phyloP scores from a whole-genome alignment of 345 rosid species.

The Eucalyptus fibrosa region DNA sequence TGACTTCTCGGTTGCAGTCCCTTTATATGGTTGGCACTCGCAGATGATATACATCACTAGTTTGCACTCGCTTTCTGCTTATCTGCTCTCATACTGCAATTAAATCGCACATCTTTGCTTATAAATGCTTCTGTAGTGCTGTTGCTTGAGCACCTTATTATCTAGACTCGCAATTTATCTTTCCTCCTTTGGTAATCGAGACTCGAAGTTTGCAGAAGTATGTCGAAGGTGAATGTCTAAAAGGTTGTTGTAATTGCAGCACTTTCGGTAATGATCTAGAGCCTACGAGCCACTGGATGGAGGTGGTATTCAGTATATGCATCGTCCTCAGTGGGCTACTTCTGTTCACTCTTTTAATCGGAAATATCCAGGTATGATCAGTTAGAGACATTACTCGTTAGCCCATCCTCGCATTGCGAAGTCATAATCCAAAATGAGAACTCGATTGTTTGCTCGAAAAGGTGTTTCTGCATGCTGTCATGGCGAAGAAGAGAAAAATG shows the following conservation, averaged over 20 bases:
- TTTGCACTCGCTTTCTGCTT: neutral
- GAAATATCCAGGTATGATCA: constrained; percentile 67
- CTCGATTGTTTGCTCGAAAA: neutral
- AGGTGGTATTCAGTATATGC: constrained; percentile 67
- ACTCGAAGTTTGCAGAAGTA: neutral
- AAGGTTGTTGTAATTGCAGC: constrained; percentile 13
- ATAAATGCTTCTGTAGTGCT: neutral
- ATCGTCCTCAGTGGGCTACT: constrained; percentile 66
- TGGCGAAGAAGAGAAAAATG: constrained; percentile 73
- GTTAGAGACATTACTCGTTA: neutral
- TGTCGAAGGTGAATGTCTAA: neutral
- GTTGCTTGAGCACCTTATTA: neutral
- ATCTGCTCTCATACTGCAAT: neutral
- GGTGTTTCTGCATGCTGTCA: constrained; percentile 65
- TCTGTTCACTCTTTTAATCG: constrained; percentile 76
- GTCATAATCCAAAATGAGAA: neutral
- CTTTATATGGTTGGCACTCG: neutral
- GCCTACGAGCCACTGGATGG: constrained; percentile 73
- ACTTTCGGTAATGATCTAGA: constrained; percentile 75
- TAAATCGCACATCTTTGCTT: neutral
- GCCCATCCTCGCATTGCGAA: neutral
- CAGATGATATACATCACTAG: neutral
- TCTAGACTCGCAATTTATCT: neutral
- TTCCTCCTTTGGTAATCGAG: neutral
- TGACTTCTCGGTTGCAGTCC: neutral